Evolutionary conservation across 805 yeast species (phyloP), one percentile per base, ranked within the genome.

Genomic region (Spencermartinsiella europaea): DNA sequence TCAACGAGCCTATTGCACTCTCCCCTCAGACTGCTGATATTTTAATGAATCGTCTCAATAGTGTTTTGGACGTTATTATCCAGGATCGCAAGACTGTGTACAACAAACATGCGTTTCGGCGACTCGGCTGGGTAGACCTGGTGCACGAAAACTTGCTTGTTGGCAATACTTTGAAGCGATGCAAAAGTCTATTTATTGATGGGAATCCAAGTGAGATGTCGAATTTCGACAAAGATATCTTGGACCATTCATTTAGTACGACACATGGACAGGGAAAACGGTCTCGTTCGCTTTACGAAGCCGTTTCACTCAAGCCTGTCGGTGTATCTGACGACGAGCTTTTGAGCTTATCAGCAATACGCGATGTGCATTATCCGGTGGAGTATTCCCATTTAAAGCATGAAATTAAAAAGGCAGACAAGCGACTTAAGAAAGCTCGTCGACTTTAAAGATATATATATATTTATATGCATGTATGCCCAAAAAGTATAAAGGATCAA

Each of bases 121-220:
- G 16, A 16, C 28, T 22, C 7, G 35, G 39, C 38, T 52, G 53
- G 55, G n/a, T 12, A 21, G 50, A 48, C 28, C 25, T 53, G 4
- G 10, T 51, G 12, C 16, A 39, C 10, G 38, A 44, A 15, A 36
- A 49, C 21, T 31, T 38, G 15, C 16, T 15, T 15, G 34, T 38
- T n/a, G 55, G 57, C 4, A 25, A 46, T 15, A 37, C 53, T 7
- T n/a, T 49, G 19, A 34, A 22, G 10, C 45, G 57, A 17, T 52
- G 55, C 21, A 36, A 31, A 34, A 33, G 44, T 22, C 44, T 54
- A n/a, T 50, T 51, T 33, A 20, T 22, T 10, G 46, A 42, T 12
- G 15, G 20, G 15, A 14, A 20, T 38, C 38, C 17, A 7, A 21
- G 20, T 2, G 20, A 10, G 4, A 25, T 25, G 31, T 25, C 31